Base-by-base conservation (phyloP, 2,329 filamentous ascomycete genomes). In the Pyrenophora teres region DNA sequence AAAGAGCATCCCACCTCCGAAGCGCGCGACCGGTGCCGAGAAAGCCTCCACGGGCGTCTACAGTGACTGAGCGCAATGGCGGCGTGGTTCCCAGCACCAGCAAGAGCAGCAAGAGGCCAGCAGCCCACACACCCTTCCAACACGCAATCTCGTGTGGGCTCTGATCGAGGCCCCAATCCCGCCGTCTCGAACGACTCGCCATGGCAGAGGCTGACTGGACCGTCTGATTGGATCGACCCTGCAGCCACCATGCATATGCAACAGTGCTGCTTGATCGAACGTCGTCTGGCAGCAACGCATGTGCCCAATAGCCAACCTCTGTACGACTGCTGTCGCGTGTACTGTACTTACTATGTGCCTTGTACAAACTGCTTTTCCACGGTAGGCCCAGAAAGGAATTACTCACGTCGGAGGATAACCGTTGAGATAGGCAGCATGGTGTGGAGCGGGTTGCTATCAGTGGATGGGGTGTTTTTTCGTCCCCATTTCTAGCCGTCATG, bases 1-100 rank as follows among this genome's bases (percentile, higher is more conserved):
- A 36, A 57, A 43, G 46, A 30, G 39, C 36, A 47, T 49, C 30
- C 45, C 52, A 49, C 56, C 40, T 15, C 38, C 40, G 55, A 43
- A 40, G 50, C 46, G 40, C 46, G 40, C 41, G 46, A 43, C 40
- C 19, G 15, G 25, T 21, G 33, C 40, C 16, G 41, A 23, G 42
- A 43, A 23, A 21, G 46, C 40, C n/a, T 31, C 23, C 18, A 33
- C 25, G 31, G 37, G 40, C 50, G 50, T 32, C 23, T 53, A 53
- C 27, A 30, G 9, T 30, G 27, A 30, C 27, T 10, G 27, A 25
- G 23, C 19, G 19, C 19, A 2, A 21, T 25, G 23, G 23, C 23
- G 23, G 23, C 23, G 23, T 25, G 6, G 23, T 25, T 25, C 6
- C 23, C 23, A 25, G 2, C 23, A 25, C 23, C 23, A 25, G 19